These are phyloP conservation scores for Diaporthe citri DNA, from an alignment of 2,329 filamentous ascomycete species.

Conservation along the genomic window DNA sequence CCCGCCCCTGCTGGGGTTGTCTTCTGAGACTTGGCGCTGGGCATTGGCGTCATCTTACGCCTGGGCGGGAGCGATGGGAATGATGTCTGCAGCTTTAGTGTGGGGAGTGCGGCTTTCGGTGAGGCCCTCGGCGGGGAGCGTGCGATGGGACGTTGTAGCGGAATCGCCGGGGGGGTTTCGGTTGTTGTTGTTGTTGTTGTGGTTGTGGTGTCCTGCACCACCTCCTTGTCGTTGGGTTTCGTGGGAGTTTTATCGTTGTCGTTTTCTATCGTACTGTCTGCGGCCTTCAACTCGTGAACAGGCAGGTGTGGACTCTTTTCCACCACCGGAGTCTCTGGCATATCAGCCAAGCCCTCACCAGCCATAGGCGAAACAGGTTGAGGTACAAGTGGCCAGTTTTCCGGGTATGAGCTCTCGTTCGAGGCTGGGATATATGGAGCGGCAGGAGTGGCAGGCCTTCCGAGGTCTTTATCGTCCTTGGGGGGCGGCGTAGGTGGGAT, in stretches of 20 bases:
- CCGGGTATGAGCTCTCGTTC: neutral
- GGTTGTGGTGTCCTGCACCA: neutral
- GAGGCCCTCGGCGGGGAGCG: slow-evolving; percentile 5
- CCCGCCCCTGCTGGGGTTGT: neutral
- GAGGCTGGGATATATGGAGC: neutral
- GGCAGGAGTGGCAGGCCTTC: neutral
- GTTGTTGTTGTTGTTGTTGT: neutral
- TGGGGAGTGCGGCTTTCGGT: slow-evolving; percentile 35
- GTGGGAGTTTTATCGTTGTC: slow-evolving; percentile 6
- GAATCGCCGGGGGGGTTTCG: neutral
- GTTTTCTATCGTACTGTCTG: neutral
- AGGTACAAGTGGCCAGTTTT: slow-evolving; percentile 11
- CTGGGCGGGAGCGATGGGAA: slow-evolving; percentile 46
- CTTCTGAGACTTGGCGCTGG: slow-evolving; percentile 14
- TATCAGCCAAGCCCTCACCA: neutral
- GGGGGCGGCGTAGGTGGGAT: slow-evolving; percentile 20
- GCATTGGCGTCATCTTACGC: slow-evolving; percentile 35
- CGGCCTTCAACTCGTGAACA: neutral
- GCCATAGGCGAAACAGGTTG: neutral
- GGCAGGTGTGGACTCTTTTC: neutral
- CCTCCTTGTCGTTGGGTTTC: neutral
- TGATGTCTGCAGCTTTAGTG: slow-evolving; percentile 40
- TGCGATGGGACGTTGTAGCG: neutral
- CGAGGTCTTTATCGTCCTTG: neutral
- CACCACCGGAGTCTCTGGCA: slow-evolving; percentile 1